Evolutionary conservation across 805 yeast genomes (phyloP).

Genomic region (Kodamaea nitidulidarum): DNA sequence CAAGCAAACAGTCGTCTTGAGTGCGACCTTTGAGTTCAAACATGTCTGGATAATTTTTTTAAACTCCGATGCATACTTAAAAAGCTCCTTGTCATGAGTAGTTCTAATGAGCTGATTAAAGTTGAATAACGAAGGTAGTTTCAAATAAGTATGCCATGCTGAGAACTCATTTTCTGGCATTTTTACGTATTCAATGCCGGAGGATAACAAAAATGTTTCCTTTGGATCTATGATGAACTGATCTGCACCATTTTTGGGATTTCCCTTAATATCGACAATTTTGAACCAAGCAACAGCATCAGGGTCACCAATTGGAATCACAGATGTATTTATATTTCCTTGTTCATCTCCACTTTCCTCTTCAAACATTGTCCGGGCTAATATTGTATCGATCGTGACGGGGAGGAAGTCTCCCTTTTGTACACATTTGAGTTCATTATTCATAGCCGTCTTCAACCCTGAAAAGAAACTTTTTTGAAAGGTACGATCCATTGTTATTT

Average conservation of each 20-base stretch:
- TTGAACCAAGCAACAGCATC: slow-evolving; percentile 85
- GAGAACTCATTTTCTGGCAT: slow-evolving; percentile 32
- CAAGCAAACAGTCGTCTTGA: slow-evolving; percentile 62
- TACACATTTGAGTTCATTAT: slow-evolving; percentile 53
- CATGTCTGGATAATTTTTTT: slow-evolving; percentile 54
- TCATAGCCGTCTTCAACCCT: slow-evolving; percentile 61
- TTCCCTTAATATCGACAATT: slow-evolving; percentile 50
- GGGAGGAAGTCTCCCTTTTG: slow-evolving; percentile 68
- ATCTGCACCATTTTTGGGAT: slow-evolving; percentile 13
- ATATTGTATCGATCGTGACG: slow-evolving; percentile 64
- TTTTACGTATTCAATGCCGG: slow-evolving; percentile 49
- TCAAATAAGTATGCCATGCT: slow-evolving; percentile 47
- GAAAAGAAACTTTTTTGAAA: slow-evolving; percentile 59
- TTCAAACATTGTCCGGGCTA: slow-evolving; percentile 54
- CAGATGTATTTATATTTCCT: slow-evolving; percentile 16
- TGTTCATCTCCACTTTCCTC: slow-evolving; percentile 24
- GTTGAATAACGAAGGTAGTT: slow-evolving; percentile 39
- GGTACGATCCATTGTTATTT: slow-evolving; percentile 60
- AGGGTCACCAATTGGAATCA: slow-evolving; percentile 57
- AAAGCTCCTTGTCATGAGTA: slow-evolving; percentile 24
- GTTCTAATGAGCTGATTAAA: slow-evolving; percentile 21
- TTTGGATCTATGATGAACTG: slow-evolving; percentile 64
- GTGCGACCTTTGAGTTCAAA: slow-evolving; percentile 30
- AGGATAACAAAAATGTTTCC: slow-evolving; percentile 64
- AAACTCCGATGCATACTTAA: slow-evolving; percentile 48